Base-by-base conservation (phyloP, 345 rosid species). In the Adansonia digitata region DNA sequence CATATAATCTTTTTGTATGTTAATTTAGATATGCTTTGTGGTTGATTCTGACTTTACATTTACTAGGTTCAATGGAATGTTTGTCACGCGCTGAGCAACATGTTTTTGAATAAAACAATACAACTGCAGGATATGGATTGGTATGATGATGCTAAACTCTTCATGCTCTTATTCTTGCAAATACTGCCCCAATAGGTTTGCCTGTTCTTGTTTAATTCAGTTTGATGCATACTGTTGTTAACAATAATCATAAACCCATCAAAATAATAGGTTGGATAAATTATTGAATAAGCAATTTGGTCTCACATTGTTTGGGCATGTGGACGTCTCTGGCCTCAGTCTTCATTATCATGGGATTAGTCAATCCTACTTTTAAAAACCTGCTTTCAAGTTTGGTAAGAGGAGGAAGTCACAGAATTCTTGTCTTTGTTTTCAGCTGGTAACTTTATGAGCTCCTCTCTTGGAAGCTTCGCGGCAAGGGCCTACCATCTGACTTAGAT, bases 21-120 rank as follows among this genome's bases (percentile, higher is more conserved):
- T 5, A 55, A 37, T 72, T 69, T 42, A 69, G 13, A 48, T 55
- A 51, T 75, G 29, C 20, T 73, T 60, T 53, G 37, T 70, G n/a
- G 65, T 69, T 69, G 74, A 75, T 24, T 60, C 7, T 78, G 67
- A 55, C 52, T 75, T 52, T 74, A 8, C 51, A 64, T 76, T 75
- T 77, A 72, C 82, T 90, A 94, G 98, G 98, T 94, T 67, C 98
- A 94, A 56, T 94, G 98, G 98, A 94, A 94, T 86, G 98, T 89
- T 67, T 92, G 98, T 79, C 92, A 92, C 67, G 97, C 98, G 22
- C 80, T 92, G 79, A 91, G 97, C 87, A 90, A 89, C 70, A 87
- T 94, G 71, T 92, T 92, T 80, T 81, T 89, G 69, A 94, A 91
- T 45, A 89, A 90, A 83, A 86, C 98, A 43, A 71, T 92, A 75